phyloP scores from a whole-genome alignment of 345 rosid genomes.

The Cardamine chenopodiifolia region DNA sequence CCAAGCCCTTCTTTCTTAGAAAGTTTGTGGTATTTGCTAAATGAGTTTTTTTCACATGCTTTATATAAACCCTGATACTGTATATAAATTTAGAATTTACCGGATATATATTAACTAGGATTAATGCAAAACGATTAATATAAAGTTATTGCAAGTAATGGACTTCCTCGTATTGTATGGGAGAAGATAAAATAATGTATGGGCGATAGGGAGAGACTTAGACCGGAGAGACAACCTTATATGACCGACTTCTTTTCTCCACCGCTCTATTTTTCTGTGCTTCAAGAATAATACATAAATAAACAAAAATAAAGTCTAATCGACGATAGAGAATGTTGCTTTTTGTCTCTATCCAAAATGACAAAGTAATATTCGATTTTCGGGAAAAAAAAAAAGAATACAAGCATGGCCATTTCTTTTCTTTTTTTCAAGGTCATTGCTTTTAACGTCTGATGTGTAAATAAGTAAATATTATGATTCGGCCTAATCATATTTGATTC shows the following conservation, averaged over 20 bases:
- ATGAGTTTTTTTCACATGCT: neutral
- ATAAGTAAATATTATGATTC: neutral
- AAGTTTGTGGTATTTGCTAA: neutral
- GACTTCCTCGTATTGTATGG: constrained; percentile 3
- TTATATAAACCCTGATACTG: neutral
- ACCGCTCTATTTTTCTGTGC: constrained; percentile 21
- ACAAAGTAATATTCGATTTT: neutral
- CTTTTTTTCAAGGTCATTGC: neutral
- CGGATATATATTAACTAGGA: neutral
- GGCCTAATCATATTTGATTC: neutral
- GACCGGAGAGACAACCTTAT: constrained; percentile 10
- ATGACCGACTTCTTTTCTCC: constrained; percentile 9
- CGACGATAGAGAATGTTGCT: neutral
- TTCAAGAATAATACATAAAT: neutral
- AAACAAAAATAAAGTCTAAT: constrained; percentile 4
- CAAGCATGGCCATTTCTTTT: neutral
- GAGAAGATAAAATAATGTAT: constrained; percentile 27
- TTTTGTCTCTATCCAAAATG: neutral
- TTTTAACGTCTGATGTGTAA: neutral
- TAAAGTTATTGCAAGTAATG: neutral
- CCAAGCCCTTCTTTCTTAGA: neutral
- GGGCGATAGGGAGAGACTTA: constrained; percentile 38
- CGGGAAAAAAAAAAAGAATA: neutral
- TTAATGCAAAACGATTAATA: neutral
- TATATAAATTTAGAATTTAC: neutral